Evolutionary conservation across 2,329 filamentous ascomycete genomes (phyloP).

Genomic region (Fulvia fulva): DNA sequence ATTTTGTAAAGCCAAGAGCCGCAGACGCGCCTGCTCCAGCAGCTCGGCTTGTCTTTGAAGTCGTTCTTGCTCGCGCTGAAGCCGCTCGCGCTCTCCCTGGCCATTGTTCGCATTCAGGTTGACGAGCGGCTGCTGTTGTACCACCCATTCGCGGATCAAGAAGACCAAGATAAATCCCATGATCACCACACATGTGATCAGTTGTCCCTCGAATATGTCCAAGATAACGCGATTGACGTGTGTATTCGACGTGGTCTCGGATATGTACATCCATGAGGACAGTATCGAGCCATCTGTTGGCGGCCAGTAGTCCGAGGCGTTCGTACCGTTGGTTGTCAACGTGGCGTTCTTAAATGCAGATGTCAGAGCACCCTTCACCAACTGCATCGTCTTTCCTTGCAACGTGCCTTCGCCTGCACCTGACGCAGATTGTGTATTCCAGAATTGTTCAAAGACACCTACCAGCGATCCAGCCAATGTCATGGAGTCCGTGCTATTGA

Average conservation of each 20-base stretch:
- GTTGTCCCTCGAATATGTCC: constrained; percentile 82
- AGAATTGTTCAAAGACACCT: constrained; percentile 10
- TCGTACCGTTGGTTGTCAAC: background rate
- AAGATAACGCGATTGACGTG: constrained; percentile 74
- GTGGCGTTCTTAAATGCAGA: constrained; percentile 11
- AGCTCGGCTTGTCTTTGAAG: constrained; percentile 27
- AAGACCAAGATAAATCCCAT: constrained; percentile 96
- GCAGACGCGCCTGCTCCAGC: constrained; percentile 25
- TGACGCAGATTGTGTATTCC: constrained; percentile 12
- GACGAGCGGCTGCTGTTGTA: constrained; percentile 92
- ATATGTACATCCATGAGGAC: constrained; percentile 42
- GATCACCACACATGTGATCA: constrained; percentile 88
- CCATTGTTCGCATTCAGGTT: constrained; percentile 46
- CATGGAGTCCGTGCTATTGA: background rate
- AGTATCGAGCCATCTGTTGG: constrained; percentile 28
- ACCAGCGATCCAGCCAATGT: background rate
- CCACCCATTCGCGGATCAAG: constrained; percentile 92
- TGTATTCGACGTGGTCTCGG: constrained; percentile 64
- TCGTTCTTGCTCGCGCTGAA: constrained; percentile 26
- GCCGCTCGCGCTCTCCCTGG: constrained; percentile 27
- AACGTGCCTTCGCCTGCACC: background rate
- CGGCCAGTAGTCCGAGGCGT: constrained; percentile 14
- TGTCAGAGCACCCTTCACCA: constrained; percentile 6
- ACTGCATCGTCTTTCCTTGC: constrained; percentile 5
- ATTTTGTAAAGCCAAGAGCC: constrained; percentile 25